Conservation (phyloP, 2,329 filamentous ascomycete species). For the Fusarium sulawesiense region DNA sequence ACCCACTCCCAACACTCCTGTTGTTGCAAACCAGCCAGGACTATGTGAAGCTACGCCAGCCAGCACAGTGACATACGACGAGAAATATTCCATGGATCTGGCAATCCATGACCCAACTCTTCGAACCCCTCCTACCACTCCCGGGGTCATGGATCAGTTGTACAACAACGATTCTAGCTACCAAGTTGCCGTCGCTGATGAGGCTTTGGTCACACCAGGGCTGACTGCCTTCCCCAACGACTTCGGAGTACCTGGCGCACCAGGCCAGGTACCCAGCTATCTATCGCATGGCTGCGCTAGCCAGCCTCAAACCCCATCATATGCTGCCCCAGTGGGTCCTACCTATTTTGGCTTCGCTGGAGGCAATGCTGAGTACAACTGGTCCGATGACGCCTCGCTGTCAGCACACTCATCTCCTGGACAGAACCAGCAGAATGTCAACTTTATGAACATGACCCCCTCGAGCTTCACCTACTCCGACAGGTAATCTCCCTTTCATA, state of each 20-base stretch:
- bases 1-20: constrained; percentile 62
- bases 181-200: constrained; percentile 57
- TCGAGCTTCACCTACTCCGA: constrained; percentile 45
- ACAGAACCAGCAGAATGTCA: constrained; percentile 47
- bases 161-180: constrained; percentile 55
- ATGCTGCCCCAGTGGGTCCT: constrained; percentile 56
- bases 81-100: constrained; percentile 48
- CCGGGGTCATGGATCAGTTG: constrained; percentile 58
- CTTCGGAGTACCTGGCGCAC: constrained; percentile 57
- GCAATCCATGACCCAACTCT: constrained; percentile 57
- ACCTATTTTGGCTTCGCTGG: constrained; percentile 54
- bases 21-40: constrained; percentile 53
- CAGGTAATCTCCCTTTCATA: constrained; percentile 18
- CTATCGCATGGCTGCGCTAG: constrained; percentile 54
- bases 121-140: constrained; percentile 66
- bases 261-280: constrained; percentile 59
- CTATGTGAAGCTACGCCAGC: constrained; percentile 56
- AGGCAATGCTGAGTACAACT: constrained; percentile 62
- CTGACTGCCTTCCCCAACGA: constrained; percentile 59
- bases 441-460: constrained; percentile 53
- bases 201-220: constrained; percentile 61
- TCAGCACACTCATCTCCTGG: constrained; percentile 51
- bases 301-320: constrained; percentile 63
- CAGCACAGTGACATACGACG: constrained; percentile 48
- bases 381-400: constrained; percentile 59